A percentile compares a stretch with the other conserved stretches of the same genome.
Conservation (phyloP, 345 rosid genomes). For the Gossypium australe region DNA sequence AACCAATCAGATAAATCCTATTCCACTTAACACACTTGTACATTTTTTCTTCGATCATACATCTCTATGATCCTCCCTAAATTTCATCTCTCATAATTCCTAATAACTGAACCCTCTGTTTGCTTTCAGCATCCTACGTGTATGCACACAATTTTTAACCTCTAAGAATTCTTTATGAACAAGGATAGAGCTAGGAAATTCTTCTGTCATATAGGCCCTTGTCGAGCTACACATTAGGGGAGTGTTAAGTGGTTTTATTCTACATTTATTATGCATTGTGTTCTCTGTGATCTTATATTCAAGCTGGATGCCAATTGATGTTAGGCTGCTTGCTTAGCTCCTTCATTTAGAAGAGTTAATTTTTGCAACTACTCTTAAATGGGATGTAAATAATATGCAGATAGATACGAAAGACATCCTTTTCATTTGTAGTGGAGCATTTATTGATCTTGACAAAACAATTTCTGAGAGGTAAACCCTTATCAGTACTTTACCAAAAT, state of each 20-base stretch:
- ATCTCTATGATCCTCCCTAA: neutral
- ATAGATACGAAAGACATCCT: constrained; percentile 93
- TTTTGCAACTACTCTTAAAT: constrained; percentile 7
- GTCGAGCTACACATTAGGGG: neutral
- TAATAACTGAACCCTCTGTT: no score
- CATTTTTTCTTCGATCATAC: neutral
- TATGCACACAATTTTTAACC: neutral
- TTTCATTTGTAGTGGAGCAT: constrained; percentile 96
- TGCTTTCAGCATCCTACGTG: neutral
- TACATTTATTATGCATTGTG: neutral
- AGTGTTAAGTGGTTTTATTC: neutral
- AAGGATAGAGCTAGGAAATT: neutral
- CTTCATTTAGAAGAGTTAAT: neutral
- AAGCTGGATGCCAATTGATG: neutral
- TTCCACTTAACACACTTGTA: neutral
- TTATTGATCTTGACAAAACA: constrained; percentile 87
- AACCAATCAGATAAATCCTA: neutral
- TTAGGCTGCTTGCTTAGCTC: neutral
- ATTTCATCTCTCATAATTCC: no score
- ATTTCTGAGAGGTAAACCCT: constrained; percentile 74
- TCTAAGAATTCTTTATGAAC: neutral
- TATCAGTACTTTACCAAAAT: neutral
- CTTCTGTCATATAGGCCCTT: neutral
- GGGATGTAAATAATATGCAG: constrained; percentile 32
- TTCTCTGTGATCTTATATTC: neutral